These are phyloP conservation scores for Bimuria novae-zelandiae DNA, from an alignment of 2,329 filamentous ascomycete species.

Conservation along the genomic window DNA sequence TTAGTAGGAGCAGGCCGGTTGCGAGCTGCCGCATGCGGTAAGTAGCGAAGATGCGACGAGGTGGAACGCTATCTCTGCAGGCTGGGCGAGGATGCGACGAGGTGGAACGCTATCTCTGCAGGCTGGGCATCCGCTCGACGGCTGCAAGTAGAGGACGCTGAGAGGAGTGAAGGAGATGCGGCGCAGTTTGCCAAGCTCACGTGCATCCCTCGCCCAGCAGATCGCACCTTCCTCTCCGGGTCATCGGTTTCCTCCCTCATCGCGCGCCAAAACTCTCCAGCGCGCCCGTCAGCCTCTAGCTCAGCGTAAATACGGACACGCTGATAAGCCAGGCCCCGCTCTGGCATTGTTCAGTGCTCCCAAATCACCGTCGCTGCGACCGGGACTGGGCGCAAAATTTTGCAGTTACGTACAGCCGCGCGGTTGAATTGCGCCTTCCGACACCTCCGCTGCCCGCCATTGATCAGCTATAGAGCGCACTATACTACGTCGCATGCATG, in stretches of 20 bases:
- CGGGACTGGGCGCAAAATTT: background rate
- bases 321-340: background rate
- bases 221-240: background rate
- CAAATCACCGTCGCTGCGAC: too few relatives aligned
- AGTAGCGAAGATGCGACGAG: background rate
- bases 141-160: background rate
- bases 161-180: background rate
- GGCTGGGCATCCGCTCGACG: background rate
- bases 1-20: constrained; percentile 6
- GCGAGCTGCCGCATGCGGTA: constrained; percentile 18
- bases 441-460: background rate
- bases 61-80: too few relatives aligned
- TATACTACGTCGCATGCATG: background rate
- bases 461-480: background rate
- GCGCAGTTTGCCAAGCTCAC: constrained; percentile 7
- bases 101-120: constrained; percentile 9
- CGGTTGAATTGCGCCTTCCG: background rate
- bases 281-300: too few relatives aligned
- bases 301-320: background rate
- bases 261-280: too few relatives aligned
- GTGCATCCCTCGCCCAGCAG: background rate
- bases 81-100: too few relatives aligned
- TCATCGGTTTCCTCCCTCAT: too few relatives aligned
- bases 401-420: background rate
- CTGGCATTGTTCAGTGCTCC: too few relatives aligned